Base-by-base conservation (phyloP, 345 rosid species). In the Acer campestre region DNA sequence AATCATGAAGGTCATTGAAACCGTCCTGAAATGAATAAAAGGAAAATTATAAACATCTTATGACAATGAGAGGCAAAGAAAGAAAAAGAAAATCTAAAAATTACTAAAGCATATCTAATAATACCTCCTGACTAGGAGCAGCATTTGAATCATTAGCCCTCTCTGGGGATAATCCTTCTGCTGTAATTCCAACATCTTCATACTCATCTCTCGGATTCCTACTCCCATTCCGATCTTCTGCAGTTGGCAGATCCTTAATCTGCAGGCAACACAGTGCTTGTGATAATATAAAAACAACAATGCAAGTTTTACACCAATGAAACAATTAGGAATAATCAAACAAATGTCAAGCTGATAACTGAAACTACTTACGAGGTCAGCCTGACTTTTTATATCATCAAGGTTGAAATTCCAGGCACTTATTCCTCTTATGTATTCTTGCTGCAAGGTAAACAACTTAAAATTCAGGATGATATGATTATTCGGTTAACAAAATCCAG, bases 401-500 rank as follows among this genome's bases (percentile, higher is more conserved):
- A 96, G 89, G 84, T 93, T 92, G 84, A 96, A 96, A 82, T 96
- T 92, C 99, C 98, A 96, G 40, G 93, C 98, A 72, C 99, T 96
- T 78, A 96, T 86, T 78, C 99, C 99, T 88, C 85, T 87, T 62
- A 91, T 92, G 76, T 96, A 96, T 82, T 96, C 99, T 93, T 92
- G 96, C 97, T 92, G 93, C 93, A 85, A 77, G 72, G 73, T 49
- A 61, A 82, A 48, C 68, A 77, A 73, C 23, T 67, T 63, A 2
- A 44, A 67, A 78, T 59, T 49, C 20, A 84, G 22, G 73, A 78
- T 55, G 31, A 67, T 18, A 78, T 58, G 62, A 29, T 11, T 46
- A 65, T 48, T 75, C 55, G 49, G 73, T 12, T 20, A 70, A 51
- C 62, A 73, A 68, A 68, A 44, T 31, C 61, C 48, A 66, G 53